Evolutionary conservation across 495 filamentous ascomycete genomes (phyloP), one percentile per base, ranked within the genome.

Genomic region (Talaromyces stipitatus): DNA sequence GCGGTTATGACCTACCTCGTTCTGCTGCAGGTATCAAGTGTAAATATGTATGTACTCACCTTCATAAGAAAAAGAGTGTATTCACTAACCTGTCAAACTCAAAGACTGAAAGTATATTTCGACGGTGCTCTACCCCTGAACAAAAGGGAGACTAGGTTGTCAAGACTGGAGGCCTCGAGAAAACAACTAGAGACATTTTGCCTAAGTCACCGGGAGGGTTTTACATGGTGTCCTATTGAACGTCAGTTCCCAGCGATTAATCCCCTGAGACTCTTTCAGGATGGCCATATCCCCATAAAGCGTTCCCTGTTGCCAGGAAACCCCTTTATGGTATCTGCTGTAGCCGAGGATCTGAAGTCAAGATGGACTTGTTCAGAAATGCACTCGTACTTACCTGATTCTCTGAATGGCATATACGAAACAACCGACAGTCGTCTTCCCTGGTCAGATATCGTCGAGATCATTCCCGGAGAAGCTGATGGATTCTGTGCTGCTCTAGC

Each of bases 401-500:
- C 46, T 26, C 29, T 65, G 18, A 18, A 45, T n/a, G 27, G 38
- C 20, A 11, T 51, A n/a, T 51, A 55, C 2, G 7, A 51, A 30
- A 1, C 43, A 16, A 33, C 60, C 12, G 2, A 41, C 14, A 26
- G 24, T 2, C 1, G 27, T 22, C 66, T 66, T 43, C 69, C 67
- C 14, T 90, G 82, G 71, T 73, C 70, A 3, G 56, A 67, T 4
- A 60, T 82, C 3, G 79, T 78, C 2, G 58, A 70, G 11, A 77
- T 89, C 38, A 81, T 89, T 1, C 77, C 85, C 0, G 87, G 86
- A 0, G 88, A 92, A 65, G 88, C 88, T 18, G 87, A 92, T 62
- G 63, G 68, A 4, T 86, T 79, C 61, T 91, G 88, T 69, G 87
- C 84, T 10, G 60, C 70, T 29, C 69, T 80, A 46, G 67, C 82